Base-by-base conservation (phyloP, 2,329 filamentous ascomycete genomes). In the Pestalotiopsis sp. region DNA sequence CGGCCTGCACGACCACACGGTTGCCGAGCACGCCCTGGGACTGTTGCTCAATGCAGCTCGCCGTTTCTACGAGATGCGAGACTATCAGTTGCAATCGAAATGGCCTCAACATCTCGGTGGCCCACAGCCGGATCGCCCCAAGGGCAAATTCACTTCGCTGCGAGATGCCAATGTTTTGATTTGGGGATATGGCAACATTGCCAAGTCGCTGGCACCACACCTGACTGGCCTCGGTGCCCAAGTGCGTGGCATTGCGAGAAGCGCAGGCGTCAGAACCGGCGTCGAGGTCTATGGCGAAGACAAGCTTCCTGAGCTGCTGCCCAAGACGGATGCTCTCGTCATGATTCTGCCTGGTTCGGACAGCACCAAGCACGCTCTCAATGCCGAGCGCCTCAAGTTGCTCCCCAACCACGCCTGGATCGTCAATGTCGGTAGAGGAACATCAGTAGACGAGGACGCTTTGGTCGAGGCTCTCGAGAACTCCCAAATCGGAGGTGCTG, bases 141-240 rank as follows among this genome's bases (percentile, higher is more conserved):
- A 81, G 66, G 85, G 83, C 60, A 79, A 82, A 12, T 91, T 91
- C 80, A 89, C 86, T 2, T 88, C 88, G 9, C 82, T 91, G 72
- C 83, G 87, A 52, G 87, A 86, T 69, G 88, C 89, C 5, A 83
- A 83, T 72, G 81, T 91, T 3, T 78, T 87, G 39, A 82, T 91
- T 74, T 91, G 89, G 89, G 89, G 89, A 12, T 91, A 89, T 74
- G 89, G 89, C 68, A 91, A 91, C 78, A 91, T 91, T 66, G 89
- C 88, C 39, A 89, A 90, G 82, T 82, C 82, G 1, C 84, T 91
- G 49, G 81, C 85, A 4, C 89, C 89, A 25, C 82, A 83, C 72
- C 80, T 91, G 3, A 79, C 81, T 6, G 82, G 80, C 0, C 83
- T 89, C 52, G 90, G 90, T 27, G 87, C 90, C 12, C 80, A 82